Evolutionary conservation across 2,329 filamentous ascomycete species (phyloP).

Genomic region (Curvularia verruculosa): DNA sequence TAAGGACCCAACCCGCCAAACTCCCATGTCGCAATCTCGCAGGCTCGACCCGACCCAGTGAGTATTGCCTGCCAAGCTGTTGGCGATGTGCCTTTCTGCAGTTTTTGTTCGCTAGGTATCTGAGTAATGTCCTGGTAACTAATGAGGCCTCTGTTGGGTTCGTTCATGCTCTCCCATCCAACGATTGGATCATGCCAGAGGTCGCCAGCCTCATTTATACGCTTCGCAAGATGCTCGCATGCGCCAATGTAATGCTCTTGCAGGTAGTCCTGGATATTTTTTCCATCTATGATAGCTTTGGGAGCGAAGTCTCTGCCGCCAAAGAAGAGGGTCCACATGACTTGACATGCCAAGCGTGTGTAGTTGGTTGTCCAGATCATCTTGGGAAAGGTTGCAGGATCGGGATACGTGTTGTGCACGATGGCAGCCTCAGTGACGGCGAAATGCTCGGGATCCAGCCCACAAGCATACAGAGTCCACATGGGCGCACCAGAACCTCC

Average conservation of each 20-base stretch:
- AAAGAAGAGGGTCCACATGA: constrained; percentile 95
- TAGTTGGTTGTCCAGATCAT: constrained; percentile 99
- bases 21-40: constrained; percentile 89
- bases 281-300: constrained; percentile 90
- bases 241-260: constrained; percentile 85
- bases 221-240: constrained; percentile 77
- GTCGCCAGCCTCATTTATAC: constrained; percentile 88
- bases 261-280: constrained; percentile 96
- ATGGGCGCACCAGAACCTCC: constrained; percentile 95
- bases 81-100: constrained; percentile 91
- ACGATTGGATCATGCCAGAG: constrained; percentile 86
- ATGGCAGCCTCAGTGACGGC: constrained; percentile 86
- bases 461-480: constrained; percentile 96
- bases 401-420: constrained; percentile 90
- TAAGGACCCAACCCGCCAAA: constrained; percentile 93
- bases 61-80: constrained; percentile 94
- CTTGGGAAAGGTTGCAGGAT: constrained; percentile 87
- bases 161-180: constrained; percentile 96
- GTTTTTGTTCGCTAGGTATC: constrained; percentile 83
- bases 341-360: constrained; percentile 80
- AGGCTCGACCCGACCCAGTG: constrained; percentile 86
- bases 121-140: constrained; percentile 80
- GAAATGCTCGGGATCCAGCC: constrained; percentile 85
- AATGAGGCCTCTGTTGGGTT: constrained; percentile 87
- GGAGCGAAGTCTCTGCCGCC: constrained; percentile 90